Evolutionary conservation across 768 basidiomycete genomes (phyloP).

Genomic region (Lactarius hengduanensis): DNA sequence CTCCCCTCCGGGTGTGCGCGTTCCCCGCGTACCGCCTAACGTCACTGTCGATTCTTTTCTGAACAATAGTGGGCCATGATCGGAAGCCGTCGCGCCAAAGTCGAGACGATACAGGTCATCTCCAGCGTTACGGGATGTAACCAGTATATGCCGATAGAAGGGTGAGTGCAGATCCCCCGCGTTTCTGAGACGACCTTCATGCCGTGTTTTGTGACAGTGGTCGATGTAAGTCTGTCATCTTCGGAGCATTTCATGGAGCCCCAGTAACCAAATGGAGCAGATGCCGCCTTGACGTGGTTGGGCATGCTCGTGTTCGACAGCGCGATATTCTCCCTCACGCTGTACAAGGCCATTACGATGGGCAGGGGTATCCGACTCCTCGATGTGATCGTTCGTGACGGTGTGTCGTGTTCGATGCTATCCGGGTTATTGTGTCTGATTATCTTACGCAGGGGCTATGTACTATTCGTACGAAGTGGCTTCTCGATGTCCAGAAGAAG

Average conservation of each 20-base stretch:
- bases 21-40: background rate
- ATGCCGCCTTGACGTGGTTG: constrained; percentile 15
- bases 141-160: constrained; percentile 1
- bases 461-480: constrained; percentile 17
- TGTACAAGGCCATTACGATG: constrained; percentile 18
- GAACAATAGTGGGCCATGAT: background rate
- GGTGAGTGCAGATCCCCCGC: constrained; percentile 3
- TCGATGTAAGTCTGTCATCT: constrained; percentile 5
- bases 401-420: background rate
- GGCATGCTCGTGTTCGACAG: constrained; percentile 18
- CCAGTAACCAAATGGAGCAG: constrained; percentile 6
- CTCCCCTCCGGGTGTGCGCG: no score
- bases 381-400: constrained; percentile 22
- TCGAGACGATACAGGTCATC: constrained; percentile 3
- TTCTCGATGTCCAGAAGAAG: background rate
- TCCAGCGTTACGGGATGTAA: constrained; percentile 13
- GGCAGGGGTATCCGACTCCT: constrained; percentile 15
- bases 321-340: constrained; percentile 16
- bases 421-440: background rate
- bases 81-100: background rate
- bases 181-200: background rate
- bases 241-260: background rate
- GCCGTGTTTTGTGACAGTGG: constrained; percentile 1
- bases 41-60: no score
- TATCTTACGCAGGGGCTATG: constrained; percentile 12